Conservation (phyloP, 495 filamentous ascomycete genomes). For the Thermothielavioides terrestris region DNA sequence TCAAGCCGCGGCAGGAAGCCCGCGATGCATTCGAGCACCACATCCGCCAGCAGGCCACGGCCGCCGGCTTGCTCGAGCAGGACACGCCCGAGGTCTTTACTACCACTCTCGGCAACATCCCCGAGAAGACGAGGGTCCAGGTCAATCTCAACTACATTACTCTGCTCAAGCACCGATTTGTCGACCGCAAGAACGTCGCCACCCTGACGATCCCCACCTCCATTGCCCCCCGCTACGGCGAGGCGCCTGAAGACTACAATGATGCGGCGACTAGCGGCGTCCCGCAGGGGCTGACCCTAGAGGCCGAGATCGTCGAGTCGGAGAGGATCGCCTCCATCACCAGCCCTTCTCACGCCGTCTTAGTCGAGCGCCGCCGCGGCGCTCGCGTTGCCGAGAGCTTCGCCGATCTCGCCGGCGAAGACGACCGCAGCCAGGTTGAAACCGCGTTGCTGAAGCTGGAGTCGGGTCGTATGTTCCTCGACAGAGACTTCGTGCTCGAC, state of each 20-base stretch:
- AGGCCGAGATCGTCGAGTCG: constrained; percentile 4
- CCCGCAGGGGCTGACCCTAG: constrained; percentile 1
- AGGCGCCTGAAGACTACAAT: constrained; percentile 8
- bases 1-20: constrained; percentile 11
- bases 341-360: constrained; percentile 3
- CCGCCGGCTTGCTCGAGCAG: constrained; percentile 11
- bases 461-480: constrained; percentile 1
- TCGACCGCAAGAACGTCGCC: not conserved
- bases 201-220: constrained; percentile 11
- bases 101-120: constrained; percentile 13
- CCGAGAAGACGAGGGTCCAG: constrained; percentile 7
- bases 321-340: constrained; percentile 3
- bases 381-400: constrained; percentile 1
- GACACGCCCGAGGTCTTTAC: constrained; percentile 15
- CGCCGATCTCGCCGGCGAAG: constrained; percentile 10
- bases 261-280: not conserved
- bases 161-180: constrained; percentile 13
- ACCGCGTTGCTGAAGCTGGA: not conserved
- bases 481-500: constrained; percentile 16
- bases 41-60: not conserved
- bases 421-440: not conserved
- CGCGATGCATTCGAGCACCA: constrained; percentile 9
- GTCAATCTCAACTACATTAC: constrained; percentile 9
- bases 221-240: constrained; percentile 12
- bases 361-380: constrained; percentile 1